Base-by-base conservation (phyloP, 305 asterid genomes). In the Rubia occidens region DNA sequence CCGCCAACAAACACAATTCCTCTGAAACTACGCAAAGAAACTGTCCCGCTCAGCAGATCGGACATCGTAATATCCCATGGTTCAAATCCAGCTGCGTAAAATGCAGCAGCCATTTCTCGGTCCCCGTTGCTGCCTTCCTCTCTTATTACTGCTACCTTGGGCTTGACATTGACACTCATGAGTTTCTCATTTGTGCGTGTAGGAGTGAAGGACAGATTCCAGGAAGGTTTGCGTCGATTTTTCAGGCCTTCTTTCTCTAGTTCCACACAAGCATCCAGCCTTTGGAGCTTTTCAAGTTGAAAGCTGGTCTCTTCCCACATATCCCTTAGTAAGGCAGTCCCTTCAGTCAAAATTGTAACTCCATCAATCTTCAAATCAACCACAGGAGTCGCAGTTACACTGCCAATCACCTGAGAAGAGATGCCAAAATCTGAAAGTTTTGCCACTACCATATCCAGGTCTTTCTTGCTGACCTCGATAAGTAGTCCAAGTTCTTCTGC, bases 61-160 rank as follows among this genome's bases (percentile, higher is more conserved):
- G 96, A 89, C 98, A 92, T 89, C 18, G 96, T 59, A 63, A 92
- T 71, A 76, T 92, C 98, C 98, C 98, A 89, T 29, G 98, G 92
- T 59, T 89, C 96, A 72, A 92, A 92, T 68, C 98, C 96, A 54
- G 96, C 87, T 68, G 96, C 89, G 60, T 78, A 68, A 79, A 91
- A 91, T 58, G 96, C 96, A 60, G 90, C 96, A 73, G 96, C 72
- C 98, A 92, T 92, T 77, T 92, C 96, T 81, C 96, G 80, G 82
- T 92, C 98, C 24, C 98, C 96, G 6, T 92, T 92, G 86, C 96
- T 92, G 69, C 97, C 98, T 83, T 89, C 98, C 78, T 92, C 98
- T 0, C 98, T 89, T 75, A 92, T 77, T 40, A 92, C 81, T 20
- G 98, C 97, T 58, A 87, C 91, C 78, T 83, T 92, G 20, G 98